Evolutionary conservation across 371 early-diverging fungal genomes (phyloP).

Genomic region (Apophysomyces ossiformis): DNA sequence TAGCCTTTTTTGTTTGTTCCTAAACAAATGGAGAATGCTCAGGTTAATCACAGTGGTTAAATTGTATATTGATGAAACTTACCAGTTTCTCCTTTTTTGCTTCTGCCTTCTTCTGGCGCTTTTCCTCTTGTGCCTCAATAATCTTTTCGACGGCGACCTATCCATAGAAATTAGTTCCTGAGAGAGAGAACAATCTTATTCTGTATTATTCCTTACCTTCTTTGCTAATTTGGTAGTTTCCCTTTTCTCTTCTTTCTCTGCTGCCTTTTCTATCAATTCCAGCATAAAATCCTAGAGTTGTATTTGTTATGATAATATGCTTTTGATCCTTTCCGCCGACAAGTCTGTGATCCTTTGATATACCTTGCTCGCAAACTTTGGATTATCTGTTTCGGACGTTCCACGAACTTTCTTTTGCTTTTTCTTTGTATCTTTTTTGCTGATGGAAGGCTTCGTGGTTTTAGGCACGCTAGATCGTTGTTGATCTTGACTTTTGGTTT

Average conservation of each 20-base stretch:
- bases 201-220: constrained; percentile 7
- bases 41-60: background rate
- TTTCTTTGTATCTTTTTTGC: background rate
- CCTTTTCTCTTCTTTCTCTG: constrained; percentile 16
- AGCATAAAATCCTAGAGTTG: constrained; percentile 18
- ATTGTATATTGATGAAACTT: background rate
- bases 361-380: constrained; percentile 27
- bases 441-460: constrained; percentile 5
- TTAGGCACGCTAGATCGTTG: background rate
- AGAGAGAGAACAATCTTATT: background rate
- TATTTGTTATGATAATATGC: too few species aligned
- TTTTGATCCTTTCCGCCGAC: too few species aligned
- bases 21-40: background rate
- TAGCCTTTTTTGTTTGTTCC: background rate
- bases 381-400: constrained; percentile 23
- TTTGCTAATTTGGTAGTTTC: constrained; percentile 9
- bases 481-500: background rate
- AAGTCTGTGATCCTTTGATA: background rate
- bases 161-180: background rate
- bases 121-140: constrained; percentile 7
- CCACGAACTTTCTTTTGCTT: constrained; percentile 6
- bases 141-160: constrained; percentile 21
- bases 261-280: constrained; percentile 13
- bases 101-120: constrained; percentile 6
- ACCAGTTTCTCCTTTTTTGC: background rate